Base-by-base conservation (phyloP, 169 alveolate genomes). In the Plasmodium reichenowi region DNA sequence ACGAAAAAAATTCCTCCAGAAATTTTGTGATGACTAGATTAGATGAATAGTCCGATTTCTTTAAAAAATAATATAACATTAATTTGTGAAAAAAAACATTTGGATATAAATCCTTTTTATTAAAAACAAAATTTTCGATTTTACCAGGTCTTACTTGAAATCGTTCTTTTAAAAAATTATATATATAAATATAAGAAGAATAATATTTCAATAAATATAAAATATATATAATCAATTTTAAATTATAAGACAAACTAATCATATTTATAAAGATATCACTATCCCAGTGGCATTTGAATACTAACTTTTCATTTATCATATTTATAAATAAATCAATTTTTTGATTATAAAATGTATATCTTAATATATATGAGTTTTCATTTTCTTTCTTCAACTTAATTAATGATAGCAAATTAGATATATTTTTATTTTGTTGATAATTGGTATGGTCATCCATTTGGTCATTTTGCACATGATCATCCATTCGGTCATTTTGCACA, bases 231-330 rank as follows among this genome's bases (percentile, higher is more conserved):
- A 80, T 48, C 38, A 80, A 26, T 72, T 80, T 80, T 45, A 80
- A 72, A 50, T 80, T 72, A 50, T 80, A 80, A 62, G 29, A 5
- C 12, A 80, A 63, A 58, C 90, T 68, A 63, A 80, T 80, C n/a
- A 68, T 32, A 45, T 68, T 48, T 24, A 67, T 22, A 29, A 80
- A 80, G 1, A 38, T 38, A 1, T 45, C 32, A 9, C 24, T 68
- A 43, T 80, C 76, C 90, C 90, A 80, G 20, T 80, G 70, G 20
- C 90, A 66, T 50, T 67, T 80, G 50, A 80, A 67, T 47, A 68
- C 58, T 48, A 68, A 66, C 10, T 80, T 80, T 54, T 68, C 90
- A 26, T 20, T 80, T 68, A 68, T 72, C 10, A 15, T 52, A 58
- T 29, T 68, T 22, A 80, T 52, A 62, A 80, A 80, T 45, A 80